Conservation (phyloP, 371 early-diverging fungal species). For the Mortierella sp. region DNA sequence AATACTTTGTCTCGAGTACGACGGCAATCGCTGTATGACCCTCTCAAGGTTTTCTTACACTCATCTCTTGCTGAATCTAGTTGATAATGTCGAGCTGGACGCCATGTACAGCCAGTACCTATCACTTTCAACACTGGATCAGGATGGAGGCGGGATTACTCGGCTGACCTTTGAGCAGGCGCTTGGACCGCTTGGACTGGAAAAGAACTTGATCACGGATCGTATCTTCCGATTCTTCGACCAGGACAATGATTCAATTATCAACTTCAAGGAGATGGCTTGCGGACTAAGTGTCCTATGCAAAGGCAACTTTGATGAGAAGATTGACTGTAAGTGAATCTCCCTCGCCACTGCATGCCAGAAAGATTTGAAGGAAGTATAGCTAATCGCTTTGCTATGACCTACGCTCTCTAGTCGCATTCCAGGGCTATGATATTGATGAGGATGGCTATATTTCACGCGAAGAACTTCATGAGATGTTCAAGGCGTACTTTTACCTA, state of each 20-base stretch:
- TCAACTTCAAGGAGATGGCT: slow-evolving; percentile 87
- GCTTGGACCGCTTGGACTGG: slow-evolving; percentile 87
- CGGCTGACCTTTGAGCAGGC: slow-evolving; percentile 85
- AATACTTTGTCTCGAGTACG: neutral
- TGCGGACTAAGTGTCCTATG: slow-evolving; percentile 84
- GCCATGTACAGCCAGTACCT: slow-evolving; percentile 89
- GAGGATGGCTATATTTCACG: slow-evolving; percentile 87
- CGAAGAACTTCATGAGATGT: slow-evolving; percentile 88
- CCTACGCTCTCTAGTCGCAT: slow-evolving; percentile 68
- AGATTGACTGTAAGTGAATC: slow-evolving; percentile 84
- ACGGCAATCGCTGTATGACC: no score
- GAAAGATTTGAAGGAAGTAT: no score
- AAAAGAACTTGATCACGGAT: slow-evolving; percentile 86
- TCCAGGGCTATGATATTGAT: slow-evolving; percentile 94
- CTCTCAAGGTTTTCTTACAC: neutral
- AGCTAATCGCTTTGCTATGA: neutral
- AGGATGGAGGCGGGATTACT: slow-evolving; percentile 78
- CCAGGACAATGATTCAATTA: slow-evolving; percentile 77
- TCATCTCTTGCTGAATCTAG: slow-evolving; percentile 43
- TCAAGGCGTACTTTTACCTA: slow-evolving; percentile 90
- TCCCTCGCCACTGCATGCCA: no score
- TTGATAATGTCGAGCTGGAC: slow-evolving; percentile 86
- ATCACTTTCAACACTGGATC: slow-evolving; percentile 76
- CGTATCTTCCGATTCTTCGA: slow-evolving; percentile 93
- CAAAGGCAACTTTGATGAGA: slow-evolving; percentile 90